These are phyloP conservation scores for Melastoma candidum DNA, from an alignment of 441 rosid genomes.

Conservation along the genomic window DNA sequence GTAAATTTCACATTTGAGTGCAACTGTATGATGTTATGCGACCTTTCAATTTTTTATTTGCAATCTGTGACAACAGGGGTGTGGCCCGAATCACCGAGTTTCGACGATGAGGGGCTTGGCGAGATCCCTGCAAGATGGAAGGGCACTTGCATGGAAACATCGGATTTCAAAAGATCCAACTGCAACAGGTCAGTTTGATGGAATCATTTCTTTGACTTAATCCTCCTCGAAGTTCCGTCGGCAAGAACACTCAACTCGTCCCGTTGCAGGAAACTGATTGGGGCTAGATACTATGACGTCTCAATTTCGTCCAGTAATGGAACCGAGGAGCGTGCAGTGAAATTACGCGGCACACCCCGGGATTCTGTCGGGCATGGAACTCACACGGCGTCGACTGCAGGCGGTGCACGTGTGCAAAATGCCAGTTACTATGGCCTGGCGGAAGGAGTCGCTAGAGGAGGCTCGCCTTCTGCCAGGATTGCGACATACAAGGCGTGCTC, in stretches of 20 bases:
- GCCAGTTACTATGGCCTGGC: slow-evolving; percentile 56
- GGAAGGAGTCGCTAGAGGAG: slow-evolving; percentile 62
- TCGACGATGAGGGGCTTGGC: slow-evolving; percentile 48
- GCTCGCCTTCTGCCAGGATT: slow-evolving; percentile 49
- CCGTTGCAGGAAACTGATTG: slow-evolving; percentile 55
- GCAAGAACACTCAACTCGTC: background rate
- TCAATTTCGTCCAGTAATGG: slow-evolving; percentile 4
- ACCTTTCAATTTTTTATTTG: background rate
- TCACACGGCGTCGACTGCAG: slow-evolving; percentile 69
- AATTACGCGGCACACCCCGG: slow-evolving; percentile 43
- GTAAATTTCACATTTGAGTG: slow-evolving; percentile 16
- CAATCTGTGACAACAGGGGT: slow-evolving; percentile 29
- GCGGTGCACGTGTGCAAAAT: slow-evolving; percentile 37
- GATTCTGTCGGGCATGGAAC: slow-evolving; percentile 68
- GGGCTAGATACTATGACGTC: slow-evolving; percentile 53
- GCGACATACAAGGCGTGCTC: slow-evolving; percentile 67
- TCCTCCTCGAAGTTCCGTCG: background rate
- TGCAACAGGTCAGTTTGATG: slow-evolving; percentile 46
- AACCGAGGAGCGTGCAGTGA: slow-evolving; percentile 10
- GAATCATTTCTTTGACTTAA: background rate
- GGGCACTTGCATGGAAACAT: slow-evolving; percentile 66
- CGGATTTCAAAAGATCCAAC: slow-evolving; percentile 43
- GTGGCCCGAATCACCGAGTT: slow-evolving; percentile 84
- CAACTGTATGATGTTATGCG: too few species aligned
- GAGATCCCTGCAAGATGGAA: slow-evolving; percentile 67